phyloP scores from a whole-genome alignment of 495 filamentous ascomycete genomes.

The Glutinoglossum americanum region DNA sequence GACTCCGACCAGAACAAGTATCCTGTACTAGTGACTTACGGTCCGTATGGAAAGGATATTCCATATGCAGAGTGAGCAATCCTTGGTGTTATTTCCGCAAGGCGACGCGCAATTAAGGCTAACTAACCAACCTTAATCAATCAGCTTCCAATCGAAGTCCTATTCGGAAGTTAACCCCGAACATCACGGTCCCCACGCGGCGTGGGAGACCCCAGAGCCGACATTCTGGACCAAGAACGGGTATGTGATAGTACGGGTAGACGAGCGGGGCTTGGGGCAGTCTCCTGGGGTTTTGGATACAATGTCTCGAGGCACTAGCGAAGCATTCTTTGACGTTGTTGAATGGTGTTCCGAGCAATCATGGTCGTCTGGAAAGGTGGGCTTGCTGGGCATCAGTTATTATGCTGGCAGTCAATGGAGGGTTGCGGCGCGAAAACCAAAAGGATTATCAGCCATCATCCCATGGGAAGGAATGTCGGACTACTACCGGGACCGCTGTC shows the following conservation, averaged over 20 bases:
- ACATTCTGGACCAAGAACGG: constrained; percentile 38
- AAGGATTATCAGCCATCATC: constrained; percentile 34
- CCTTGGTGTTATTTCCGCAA: neutral
- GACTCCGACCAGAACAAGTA: constrained; percentile 7
- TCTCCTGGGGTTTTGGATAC: constrained; percentile 35
- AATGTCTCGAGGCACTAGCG: constrained; percentile 34
- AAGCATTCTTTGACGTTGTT: constrained; percentile 38
- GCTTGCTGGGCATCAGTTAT: constrained; percentile 38
- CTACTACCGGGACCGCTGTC: constrained; percentile 39
- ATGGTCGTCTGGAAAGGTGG: constrained; percentile 41
- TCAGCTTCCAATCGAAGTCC: constrained; percentile 20
- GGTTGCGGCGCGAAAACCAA: constrained; percentile 36
- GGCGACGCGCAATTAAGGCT: constrained; percentile 4
- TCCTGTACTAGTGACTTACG: constrained; percentile 23
- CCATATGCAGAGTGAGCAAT: neutral
- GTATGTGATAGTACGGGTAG: constrained; percentile 37
- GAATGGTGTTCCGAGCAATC: constrained; percentile 39
- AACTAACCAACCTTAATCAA: neutral
- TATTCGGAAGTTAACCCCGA: constrained; percentile 26
- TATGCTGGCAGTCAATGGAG: constrained; percentile 43
- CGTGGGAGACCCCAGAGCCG: constrained; percentile 44
- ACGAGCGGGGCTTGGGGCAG: constrained; percentile 37
- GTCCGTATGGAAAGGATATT: constrained; percentile 12
- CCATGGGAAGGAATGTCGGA: constrained; percentile 54
- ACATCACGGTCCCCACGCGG: constrained; percentile 25